Evolutionary conservation across 2,329 filamentous ascomycete genomes (phyloP), one percentile per base, ranked within the genome.

Genomic region (Ceratocystis huliohia): DNA sequence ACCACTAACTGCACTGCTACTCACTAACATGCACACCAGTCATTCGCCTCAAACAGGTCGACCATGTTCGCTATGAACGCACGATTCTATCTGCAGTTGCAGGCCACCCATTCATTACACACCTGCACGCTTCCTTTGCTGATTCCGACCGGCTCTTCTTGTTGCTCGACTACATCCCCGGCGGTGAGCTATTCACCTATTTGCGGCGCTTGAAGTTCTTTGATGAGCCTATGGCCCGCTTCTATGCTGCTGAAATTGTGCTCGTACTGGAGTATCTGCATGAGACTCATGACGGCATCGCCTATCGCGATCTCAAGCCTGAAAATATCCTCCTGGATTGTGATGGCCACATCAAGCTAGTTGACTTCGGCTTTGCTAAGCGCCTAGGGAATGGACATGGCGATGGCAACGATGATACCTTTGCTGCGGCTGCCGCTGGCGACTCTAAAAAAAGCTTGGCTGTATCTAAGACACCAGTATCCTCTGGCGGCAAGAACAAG

Each of bases 351-450:
- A 84, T 93, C 71, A 91, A 90, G 75, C 79, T 93, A 62, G 89
- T 93, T 3, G 89, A 93, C 75, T 93, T 93, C 77, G 89, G 89
- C 10, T 93, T 93, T 73, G 89, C 89, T 57, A 93, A 93, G 79
- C 84, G 88, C 69, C 80, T 93, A 28, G 87, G 88, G 37, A 41
- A 41, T 15, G 37, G 37, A 4, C 37, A 15, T 41, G 8, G 37
- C 37, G 8, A 41, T 15, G 10, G 37, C 10, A 15, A 41, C 37
- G 37, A 15, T 13, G 37, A 13, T 13, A 41, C 37, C 13, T 41
- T 41, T 1, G 37, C 10, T 41, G 37, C 37, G 37, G 20, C 61
- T 15, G 17, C 48, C 3, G 5, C 17, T 22, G 48, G 13, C 0
- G 48, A 10, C 48, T 50, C 48, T 10, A 22, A 25, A 20, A 20